Evolutionary conservation across 2,329 filamentous ascomycete genomes (phyloP).

Genomic region (Cyphellophora europaea): DNA sequence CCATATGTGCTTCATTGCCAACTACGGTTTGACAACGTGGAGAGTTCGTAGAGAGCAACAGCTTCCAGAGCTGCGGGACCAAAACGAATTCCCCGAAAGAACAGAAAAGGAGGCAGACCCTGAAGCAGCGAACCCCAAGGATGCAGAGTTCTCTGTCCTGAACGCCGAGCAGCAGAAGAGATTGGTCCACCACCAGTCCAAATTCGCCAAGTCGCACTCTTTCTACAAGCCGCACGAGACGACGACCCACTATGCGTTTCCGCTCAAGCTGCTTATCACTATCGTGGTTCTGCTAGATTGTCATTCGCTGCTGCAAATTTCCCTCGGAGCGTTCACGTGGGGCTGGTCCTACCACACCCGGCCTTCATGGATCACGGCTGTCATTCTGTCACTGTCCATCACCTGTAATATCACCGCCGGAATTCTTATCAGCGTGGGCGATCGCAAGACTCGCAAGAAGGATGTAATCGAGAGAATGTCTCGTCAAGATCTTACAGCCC

Average conservation of each 20-base stretch:
- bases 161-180: slow-evolving; percentile 53
- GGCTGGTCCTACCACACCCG: slow-evolving; percentile 62
- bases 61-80: slow-evolving; percentile 55
- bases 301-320: slow-evolving; percentile 71
- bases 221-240: slow-evolving; percentile 89
- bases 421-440: slow-evolving; percentile 66
- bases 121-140: slow-evolving; percentile 27
- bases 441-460: slow-evolving; percentile 72
- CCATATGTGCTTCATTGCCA: slow-evolving; percentile 74
- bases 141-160: slow-evolving; percentile 18
- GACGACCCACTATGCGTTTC: slow-evolving; percentile 70
- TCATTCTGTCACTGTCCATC: slow-evolving; percentile 72
- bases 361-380: slow-evolving; percentile 64
- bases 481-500: slow-evolving; percentile 63
- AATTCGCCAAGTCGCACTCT: slow-evolving; percentile 72
- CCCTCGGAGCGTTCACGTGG: slow-evolving; percentile 71
- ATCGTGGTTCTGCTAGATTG: slow-evolving; percentile 72
- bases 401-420: slow-evolving; percentile 69
- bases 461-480: slow-evolving; percentile 71
- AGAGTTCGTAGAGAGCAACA: slow-evolving; percentile 52
- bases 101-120: slow-evolving; percentile 32
- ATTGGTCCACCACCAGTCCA: slow-evolving; percentile 67
- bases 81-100: slow-evolving; percentile 55
- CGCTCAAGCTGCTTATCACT: slow-evolving; percentile 61
- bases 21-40: slow-evolving; percentile 61